Conservation (phyloP, 805 yeast genomes). For the Candida koratica region DNA sequence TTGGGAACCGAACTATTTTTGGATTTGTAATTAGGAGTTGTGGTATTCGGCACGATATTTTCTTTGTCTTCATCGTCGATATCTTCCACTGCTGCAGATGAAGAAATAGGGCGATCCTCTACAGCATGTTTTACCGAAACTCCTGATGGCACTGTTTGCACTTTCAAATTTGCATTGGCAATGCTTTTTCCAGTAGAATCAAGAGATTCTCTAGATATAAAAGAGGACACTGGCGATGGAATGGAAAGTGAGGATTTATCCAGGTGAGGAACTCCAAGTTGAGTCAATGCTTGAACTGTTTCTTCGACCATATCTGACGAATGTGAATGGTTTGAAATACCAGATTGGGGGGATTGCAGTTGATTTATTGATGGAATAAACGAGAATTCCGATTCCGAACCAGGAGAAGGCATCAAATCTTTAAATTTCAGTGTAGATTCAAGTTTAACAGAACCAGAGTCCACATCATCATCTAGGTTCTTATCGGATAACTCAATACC, state of each 20-base stretch:
- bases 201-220: conserved; percentile 12
- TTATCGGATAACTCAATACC: conserved; percentile 26
- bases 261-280: conserved; percentile 14
- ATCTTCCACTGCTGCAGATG: conserved; percentile 19
- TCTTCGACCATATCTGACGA: too few relatives aligned
- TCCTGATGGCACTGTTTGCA: conserved; percentile 13
- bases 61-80: conserved; percentile 10
- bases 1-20: conserved; percentile 10
- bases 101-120: conserved; percentile 21
- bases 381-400: neutral
- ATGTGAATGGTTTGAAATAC: too few relatives aligned
- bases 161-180: conserved; percentile 2
- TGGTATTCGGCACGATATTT: neutral
- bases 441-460: too few relatives aligned
- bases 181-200: conserved; percentile 3
- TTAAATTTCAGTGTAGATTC: conserved; percentile 5
- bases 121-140: conserved; percentile 5
- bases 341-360: too few relatives aligned
- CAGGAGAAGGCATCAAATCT: conserved; percentile 9
- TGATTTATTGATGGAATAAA: too few relatives aligned
- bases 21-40: neutral
- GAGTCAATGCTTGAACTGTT: conserved; percentile 10
- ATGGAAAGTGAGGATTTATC: conserved; percentile 9
- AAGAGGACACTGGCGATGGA: conserved; percentile 15
- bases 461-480: neutral